Conservation (phyloP, 148 eudicot genomes). For the Chenopodium quinoa region DNA sequence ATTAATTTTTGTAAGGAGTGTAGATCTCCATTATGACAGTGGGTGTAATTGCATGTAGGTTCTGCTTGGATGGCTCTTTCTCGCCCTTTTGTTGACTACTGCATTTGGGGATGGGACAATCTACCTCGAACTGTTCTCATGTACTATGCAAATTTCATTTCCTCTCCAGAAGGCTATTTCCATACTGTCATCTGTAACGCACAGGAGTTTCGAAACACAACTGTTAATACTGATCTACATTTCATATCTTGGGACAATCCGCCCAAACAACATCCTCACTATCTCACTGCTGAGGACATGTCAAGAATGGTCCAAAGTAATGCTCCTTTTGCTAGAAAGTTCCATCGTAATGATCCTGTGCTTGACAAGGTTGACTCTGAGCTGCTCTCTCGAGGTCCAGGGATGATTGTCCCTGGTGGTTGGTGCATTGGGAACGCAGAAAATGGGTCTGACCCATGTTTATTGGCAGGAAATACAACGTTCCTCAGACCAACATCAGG, state of each 20-base stretch:
- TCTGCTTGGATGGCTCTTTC: slow-evolving; percentile 67
- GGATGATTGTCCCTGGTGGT: slow-evolving; percentile 54
- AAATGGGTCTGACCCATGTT: slow-evolving; percentile 57
- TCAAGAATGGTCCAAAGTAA: slow-evolving; percentile 44
- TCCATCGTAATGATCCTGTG: slow-evolving; percentile 44
- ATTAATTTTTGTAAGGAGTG: neutral
- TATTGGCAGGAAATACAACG: slow-evolving; percentile 41
- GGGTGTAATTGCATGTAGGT: slow-evolving; percentile 28
- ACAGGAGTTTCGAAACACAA: slow-evolving; percentile 47
- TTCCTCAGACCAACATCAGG: slow-evolving; percentile 45
- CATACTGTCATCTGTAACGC: slow-evolving; percentile 59
- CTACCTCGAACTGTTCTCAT: slow-evolving; percentile 51
- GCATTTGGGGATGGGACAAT: slow-evolving; percentile 71
- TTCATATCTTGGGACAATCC: slow-evolving; percentile 63
- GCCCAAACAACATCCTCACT: slow-evolving; percentile 65
- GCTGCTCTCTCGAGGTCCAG: slow-evolving; percentile 44
- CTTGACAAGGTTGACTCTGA: slow-evolving; percentile 57
- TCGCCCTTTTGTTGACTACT: slow-evolving; percentile 50
- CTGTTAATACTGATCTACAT: slow-evolving; percentile 56
- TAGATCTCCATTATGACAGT: neutral
- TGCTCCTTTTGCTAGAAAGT: slow-evolving; percentile 59
- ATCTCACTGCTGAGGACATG: slow-evolving; percentile 46
- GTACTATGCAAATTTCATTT: slow-evolving; percentile 57
- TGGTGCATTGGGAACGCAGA: slow-evolving; percentile 49
- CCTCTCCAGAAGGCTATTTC: slow-evolving; percentile 64